Evolutionary conservation across 2,329 filamentous ascomycete genomes (phyloP).

Genomic region (Paracamarosporium sp.): DNA sequence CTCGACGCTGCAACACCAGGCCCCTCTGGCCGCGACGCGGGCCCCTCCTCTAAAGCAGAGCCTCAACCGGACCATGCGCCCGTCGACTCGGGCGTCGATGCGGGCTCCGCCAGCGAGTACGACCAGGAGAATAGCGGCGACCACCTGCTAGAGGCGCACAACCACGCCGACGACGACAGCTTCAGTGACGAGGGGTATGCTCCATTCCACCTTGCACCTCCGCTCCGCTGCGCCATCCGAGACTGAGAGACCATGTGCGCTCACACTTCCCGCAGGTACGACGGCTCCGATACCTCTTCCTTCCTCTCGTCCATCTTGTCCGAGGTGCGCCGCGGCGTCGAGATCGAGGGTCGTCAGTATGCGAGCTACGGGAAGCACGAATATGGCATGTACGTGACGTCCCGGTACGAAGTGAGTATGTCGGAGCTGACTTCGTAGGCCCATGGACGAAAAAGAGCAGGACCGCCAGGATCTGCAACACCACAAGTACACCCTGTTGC

Average conservation of each 20-base stretch:
- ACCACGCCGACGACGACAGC: conserved; percentile 17
- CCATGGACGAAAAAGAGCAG: conserved; percentile 32
- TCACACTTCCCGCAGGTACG: conserved; percentile 20
- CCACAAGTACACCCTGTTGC: conserved; percentile 29
- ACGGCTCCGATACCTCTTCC: conserved; percentile 26
- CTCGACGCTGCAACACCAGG: neutral
- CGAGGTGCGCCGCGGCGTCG: conserved; percentile 27
- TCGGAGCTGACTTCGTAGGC: too few relatives aligned
- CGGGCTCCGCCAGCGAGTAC: conserved; percentile 17
- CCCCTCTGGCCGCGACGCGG: neutral
- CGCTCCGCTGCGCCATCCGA: neutral
- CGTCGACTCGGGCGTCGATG: conserved; percentile 25
- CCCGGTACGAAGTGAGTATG: too few relatives aligned
- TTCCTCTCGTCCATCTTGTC: conserved; percentile 31
- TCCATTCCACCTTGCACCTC: neutral
- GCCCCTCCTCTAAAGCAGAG: neutral
- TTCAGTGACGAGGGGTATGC: conserved; percentile 30
- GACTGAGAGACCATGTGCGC: neutral
- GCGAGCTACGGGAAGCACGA: conserved; percentile 28
- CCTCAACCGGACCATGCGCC: neutral
- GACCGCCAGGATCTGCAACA: conserved; percentile 32
- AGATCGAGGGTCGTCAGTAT: conserved; percentile 27
- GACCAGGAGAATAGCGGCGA: conserved; percentile 28
- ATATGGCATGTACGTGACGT: conserved; percentile 33
- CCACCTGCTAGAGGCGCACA: conserved; percentile 22